Evolutionary conservation across 306 rosid genomes (phyloP).

Genomic region (Pyrus communis): DNA sequence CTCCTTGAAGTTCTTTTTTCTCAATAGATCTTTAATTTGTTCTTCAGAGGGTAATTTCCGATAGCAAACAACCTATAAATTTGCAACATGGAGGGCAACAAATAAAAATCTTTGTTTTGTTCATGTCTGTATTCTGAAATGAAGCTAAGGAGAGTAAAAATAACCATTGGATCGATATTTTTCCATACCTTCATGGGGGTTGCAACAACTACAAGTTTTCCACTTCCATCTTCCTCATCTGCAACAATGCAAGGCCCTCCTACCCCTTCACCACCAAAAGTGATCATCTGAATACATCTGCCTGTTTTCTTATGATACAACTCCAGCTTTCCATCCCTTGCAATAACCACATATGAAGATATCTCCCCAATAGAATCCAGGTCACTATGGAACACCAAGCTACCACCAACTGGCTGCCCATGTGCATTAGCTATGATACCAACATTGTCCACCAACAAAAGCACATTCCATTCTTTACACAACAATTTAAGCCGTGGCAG

Average conservation of each 20-base stretch:
- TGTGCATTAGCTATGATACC: conserved; percentile 63
- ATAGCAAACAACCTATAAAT: conserved; percentile 72
- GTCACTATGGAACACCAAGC: conserved; percentile 59
- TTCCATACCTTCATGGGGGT: conserved; percentile 68
- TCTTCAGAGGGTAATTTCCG: conserved; percentile 73
- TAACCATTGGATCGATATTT: neutral
- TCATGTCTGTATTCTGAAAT: neutral
- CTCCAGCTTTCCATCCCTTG: conserved; percentile 71
- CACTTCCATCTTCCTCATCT: conserved; percentile 54
- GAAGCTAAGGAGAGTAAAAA: neutral
- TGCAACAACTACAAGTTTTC: conserved; percentile 64
- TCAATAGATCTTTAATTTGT: conserved; percentile 83
- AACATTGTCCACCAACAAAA: conserved; percentile 91
- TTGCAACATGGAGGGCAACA: conserved; percentile 7
- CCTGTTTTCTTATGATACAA: conserved; percentile 82
- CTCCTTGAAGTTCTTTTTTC: conserved; percentile 79
- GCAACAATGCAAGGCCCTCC: conserved; percentile 68
- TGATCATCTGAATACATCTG: conserved; percentile 60
- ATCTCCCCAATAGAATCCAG: conserved; percentile 76
- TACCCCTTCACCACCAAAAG: conserved; percentile 64
- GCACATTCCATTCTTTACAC: conserved; percentile 71
- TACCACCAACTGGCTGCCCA: conserved; percentile 91
- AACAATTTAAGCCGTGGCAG: conserved; percentile 68
- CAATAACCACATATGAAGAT: conserved; percentile 71
- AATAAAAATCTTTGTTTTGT: conserved; percentile 1